Evolutionary conservation across 495 filamentous ascomycete species (phyloP), one percentile per base, ranked within the genome.

Genomic region (Penicillium verhagenii): DNA sequence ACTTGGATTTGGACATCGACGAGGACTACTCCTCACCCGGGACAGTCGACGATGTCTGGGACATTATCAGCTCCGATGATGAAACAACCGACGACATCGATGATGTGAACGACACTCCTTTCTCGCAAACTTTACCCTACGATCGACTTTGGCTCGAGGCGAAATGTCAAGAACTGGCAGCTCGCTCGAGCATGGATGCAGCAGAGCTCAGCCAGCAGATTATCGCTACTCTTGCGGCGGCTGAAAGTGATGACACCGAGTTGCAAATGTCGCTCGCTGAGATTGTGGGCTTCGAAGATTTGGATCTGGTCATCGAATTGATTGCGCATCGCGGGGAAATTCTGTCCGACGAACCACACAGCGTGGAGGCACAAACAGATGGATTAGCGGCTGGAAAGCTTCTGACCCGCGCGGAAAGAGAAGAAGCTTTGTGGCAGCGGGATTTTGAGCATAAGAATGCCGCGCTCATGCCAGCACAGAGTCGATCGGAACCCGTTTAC

Each of bases 221-320:
- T 33, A 70, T 83, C 16, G 86, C 86, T 5, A 72, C 87, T 7
- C 63, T 95, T 47, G 81, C 78, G 4, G 83, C 87, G 21, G 82
- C 88, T 61, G n/a, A n/a, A n/a, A 77, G 74, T 52, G 75, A 79
- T 24, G 90, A 96, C 59, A 89, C 92, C 19, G 90, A 92, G 59
- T 72, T 97, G 7, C 94, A 97, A 70, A 91, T 90, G 68, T 82
- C 82, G 18, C 77, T 98, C n/a, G 90, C 88, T 0, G 95, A 98
- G 62, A 85, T 96, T 52, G 76, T 97, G 47, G 94, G 94, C 0
- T 97, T 90, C 63, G 90, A 92, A 53, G 92, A 97, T 60, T 72
- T 97, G 13, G 92, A 97, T 50, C 82, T 97, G 51, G 82, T 97
- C 29, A 89, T 89, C 53, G 88, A 96, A 52, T 70, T 97, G 21